Conservation (phyloP, 306 rosid species). For the Begonia fuchsioides region DNA sequence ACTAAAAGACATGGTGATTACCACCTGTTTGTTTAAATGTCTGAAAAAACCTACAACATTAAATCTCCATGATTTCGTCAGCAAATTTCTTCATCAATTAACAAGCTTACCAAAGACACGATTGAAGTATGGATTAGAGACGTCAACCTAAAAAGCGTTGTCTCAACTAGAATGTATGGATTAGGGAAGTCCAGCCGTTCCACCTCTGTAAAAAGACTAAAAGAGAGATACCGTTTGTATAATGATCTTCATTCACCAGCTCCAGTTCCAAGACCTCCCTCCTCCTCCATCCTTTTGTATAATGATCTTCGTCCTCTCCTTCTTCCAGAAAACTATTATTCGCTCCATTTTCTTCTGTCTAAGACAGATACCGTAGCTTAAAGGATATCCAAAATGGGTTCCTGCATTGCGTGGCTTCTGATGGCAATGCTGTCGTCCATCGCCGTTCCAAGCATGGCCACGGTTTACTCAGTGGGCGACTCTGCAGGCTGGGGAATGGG, state of each 20-base stretch:
- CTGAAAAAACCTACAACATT: no score
- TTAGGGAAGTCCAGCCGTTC: no score
- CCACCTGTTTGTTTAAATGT: no score
- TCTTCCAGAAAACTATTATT: neutral
- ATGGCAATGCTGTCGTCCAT: conserved; percentile 22
- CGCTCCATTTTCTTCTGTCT: neutral
- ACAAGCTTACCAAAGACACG: no score
- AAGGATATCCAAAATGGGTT: conserved; percentile 4
- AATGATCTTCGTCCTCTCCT: conserved; percentile 1
- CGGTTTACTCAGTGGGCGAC: conserved; percentile 63
- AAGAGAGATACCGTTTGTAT: no score
- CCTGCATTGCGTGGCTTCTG: conserved; percentile 20
- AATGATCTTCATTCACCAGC: neutral
- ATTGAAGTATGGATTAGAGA: no score
- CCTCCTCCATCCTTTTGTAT: conserved; percentile 3
- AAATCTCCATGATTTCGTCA: no score
- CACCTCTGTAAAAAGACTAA: no score
- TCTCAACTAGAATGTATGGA: no score
- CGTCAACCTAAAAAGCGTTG: no score
- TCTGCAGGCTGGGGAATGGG: conserved; percentile 60
- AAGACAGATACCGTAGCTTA: neutral
- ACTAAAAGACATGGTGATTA: no score
- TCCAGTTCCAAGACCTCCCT: neutral
- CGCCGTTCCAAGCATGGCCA: conserved; percentile 37
- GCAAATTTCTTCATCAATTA: no score